Base-by-base conservation (phyloP, 768 basidiomycete species). In the Daedaleopsis nitida region DNA sequence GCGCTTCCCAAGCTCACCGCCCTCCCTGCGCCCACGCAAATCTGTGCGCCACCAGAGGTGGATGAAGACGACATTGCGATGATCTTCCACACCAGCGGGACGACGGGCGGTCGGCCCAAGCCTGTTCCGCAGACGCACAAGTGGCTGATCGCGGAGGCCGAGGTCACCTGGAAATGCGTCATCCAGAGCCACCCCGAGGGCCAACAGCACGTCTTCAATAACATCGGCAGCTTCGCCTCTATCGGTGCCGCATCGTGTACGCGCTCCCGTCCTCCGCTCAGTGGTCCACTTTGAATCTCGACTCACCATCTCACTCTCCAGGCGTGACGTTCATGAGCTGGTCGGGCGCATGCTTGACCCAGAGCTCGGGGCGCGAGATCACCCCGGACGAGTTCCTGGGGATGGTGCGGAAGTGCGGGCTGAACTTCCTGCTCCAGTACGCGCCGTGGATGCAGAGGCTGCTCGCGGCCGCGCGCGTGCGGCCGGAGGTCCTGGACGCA, bases 21-120 rank as follows among this genome's bases (percentile, higher is more conserved):
- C 24, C 32, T 62, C 9, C 37, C 56, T 3, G 14, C 16, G 10
- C 11, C 56, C 45, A 44, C 24, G 23, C 9, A 38, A 3, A 10
- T 21, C 0, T 34, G 32, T n/a, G 35, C 37, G 3, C 44, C 37
- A 9, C 55, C 56, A 14, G 51, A 52, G 9, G 60, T 62, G n/a
- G 11, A 32, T 10, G 60, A 27, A 47, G 61, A 66, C 5, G 72
- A 72, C 32, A 60, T 63, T 17, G 65, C 63, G 1, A 63, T 72
- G 47, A 69, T 73, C 12, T 72, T 73, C 19, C 73, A 70, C 54
- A 70, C 71, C 13, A 71, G 70, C 47, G 70, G 70, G 4, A 71
- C 72, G 9, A 70, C 70, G 0, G 68, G 68, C 12, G 69, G 69
- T 0, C 58, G 65, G 17, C 73, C 73, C 5, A 71, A 72, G 52